Conservation (phyloP, 1,139 yeast species). For the Wickerhamomyces sp. region DNA sequence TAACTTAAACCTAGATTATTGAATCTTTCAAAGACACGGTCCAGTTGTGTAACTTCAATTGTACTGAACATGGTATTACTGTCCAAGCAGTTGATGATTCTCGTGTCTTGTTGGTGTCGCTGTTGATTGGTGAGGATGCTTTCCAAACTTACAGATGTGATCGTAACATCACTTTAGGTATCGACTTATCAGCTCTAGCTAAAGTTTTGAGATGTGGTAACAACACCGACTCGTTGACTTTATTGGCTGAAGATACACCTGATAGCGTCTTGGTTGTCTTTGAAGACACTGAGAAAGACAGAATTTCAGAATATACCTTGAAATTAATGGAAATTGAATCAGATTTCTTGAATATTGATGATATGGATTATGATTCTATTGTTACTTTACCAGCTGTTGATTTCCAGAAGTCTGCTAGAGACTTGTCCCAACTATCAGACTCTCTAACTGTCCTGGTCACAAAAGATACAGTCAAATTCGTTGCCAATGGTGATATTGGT, state of each 20-base stretch:
- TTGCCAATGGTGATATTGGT: constrained; percentile 91
- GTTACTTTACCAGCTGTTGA: constrained; percentile 85
- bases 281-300: constrained; percentile 86
- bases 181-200: constrained; percentile 79
- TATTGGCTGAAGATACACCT: constrained; percentile 90
- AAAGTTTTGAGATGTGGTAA: constrained; percentile 90
- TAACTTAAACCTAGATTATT: constrained; percentile 44
- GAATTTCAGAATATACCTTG: constrained; percentile 87
- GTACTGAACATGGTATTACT: constrained; percentile 90
- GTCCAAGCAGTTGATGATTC: constrained; percentile 98
- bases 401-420: constrained; percentile 86
- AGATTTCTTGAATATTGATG: constrained; percentile 90
- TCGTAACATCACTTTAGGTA: constrained; percentile 86
- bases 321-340: constrained; percentile 96
- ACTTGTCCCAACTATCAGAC: constrained; percentile 80
- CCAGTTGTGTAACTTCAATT: constrained; percentile 91
- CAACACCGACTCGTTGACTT: constrained; percentile 81
- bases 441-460: constrained; percentile 82
- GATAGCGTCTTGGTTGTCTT: constrained; percentile 77
- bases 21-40: constrained; percentile 94
- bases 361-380: constrained; percentile 84
- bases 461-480: constrained; percentile 87
- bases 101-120: constrained; percentile 86
- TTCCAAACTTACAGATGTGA: constrained; percentile 94
- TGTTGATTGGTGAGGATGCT: constrained; percentile 86